Evolutionary conservation across 1,284 basidiomycete species (phyloP).

Genomic region (Prillingera fragicola): DNA sequence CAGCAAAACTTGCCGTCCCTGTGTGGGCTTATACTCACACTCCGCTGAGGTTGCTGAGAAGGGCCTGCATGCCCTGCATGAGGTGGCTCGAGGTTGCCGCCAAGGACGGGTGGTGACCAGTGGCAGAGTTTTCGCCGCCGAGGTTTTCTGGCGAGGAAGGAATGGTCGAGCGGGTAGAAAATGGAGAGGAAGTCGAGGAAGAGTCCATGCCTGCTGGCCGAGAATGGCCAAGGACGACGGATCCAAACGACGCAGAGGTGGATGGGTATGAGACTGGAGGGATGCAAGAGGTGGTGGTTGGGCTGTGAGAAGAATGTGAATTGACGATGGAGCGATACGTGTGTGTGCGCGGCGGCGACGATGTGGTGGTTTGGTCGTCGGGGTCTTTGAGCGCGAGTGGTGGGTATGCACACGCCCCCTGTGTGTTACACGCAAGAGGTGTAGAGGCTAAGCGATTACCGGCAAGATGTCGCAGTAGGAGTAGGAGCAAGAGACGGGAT

Average conservation of each 20-base stretch:
- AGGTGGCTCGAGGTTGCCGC: slow-evolving; percentile 16
- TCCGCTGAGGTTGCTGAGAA: slow-evolving; percentile 23
- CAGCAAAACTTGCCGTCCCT: not conserved
- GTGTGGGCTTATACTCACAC: slow-evolving; percentile 16
- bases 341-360: too few species aligned
- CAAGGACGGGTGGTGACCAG: slow-evolving; percentile 8
- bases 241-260: not conserved
- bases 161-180: slow-evolving; percentile 31
- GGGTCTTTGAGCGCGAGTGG: too few species aligned
- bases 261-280: not conserved
- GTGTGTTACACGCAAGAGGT: too few species aligned
- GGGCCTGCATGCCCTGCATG: slow-evolving; percentile 30
- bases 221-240: too few species aligned
- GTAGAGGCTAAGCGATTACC: too few species aligned
- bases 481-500: too few species aligned
- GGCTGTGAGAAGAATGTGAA: not conserved
- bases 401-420: too few species aligned
- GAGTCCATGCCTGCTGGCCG: slow-evolving; percentile 27
- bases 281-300: not conserved
- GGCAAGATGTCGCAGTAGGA: too few species aligned
- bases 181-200: slow-evolving; percentile 33
- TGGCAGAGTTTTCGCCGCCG: slow-evolving; percentile 12
- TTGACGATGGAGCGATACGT: not conserved
- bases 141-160: slow-evolving; percentile 33
- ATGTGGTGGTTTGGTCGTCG: too few species aligned